phyloP scores from a whole-genome alignment of 805 yeast genomes.

The Teunomyces stri region DNA sequence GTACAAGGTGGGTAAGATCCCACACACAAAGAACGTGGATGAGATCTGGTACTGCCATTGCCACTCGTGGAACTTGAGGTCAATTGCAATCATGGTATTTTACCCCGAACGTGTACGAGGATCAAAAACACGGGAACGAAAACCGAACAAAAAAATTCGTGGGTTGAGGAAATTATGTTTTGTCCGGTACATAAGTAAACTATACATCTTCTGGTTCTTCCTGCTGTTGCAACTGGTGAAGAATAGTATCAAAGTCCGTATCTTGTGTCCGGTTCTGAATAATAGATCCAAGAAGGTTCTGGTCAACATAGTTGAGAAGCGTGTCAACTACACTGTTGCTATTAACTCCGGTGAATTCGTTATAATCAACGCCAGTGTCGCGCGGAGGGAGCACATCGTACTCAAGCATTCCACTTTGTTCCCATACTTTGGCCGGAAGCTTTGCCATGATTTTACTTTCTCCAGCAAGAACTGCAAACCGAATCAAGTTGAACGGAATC shows the following conservation, averaged over 20 bases:
- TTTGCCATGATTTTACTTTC: slow-evolving; percentile 71
- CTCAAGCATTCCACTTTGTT: slow-evolving; percentile 59
- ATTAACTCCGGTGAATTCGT: slow-evolving; percentile 31
- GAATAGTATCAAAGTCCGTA: slow-evolving; percentile 17
- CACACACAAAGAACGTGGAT: slow-evolving; percentile 41
- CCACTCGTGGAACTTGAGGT: slow-evolving; percentile 37
- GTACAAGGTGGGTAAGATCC: slow-evolving; percentile 34
- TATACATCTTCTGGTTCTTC: slow-evolving; percentile 9
- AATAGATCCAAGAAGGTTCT: slow-evolving; percentile 43
- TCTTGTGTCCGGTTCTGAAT: slow-evolving; percentile 31
- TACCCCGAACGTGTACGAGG: background rate
- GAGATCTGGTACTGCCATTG: slow-evolving; percentile 47
- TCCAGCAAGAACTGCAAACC: slow-evolving; percentile 69
- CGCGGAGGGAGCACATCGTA: slow-evolving; percentile 72
- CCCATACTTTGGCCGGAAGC: slow-evolving; percentile 62
- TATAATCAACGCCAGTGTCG: slow-evolving; percentile 32
- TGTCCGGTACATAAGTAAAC: background rate
- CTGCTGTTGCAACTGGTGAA: slow-evolving; percentile 20
- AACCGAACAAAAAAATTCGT: background rate
- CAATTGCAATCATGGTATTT: slow-evolving; percentile 38
- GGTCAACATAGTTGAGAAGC: slow-evolving; percentile 46
- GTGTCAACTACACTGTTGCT: slow-evolving; percentile 23
- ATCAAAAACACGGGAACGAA: no score
- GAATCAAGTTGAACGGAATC: slow-evolving; percentile 60
- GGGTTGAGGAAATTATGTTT: background rate